phyloP scores from a whole-genome alignment of 2,329 filamentous ascomycete genomes.

The Magnaporthiopsis poae region DNA sequence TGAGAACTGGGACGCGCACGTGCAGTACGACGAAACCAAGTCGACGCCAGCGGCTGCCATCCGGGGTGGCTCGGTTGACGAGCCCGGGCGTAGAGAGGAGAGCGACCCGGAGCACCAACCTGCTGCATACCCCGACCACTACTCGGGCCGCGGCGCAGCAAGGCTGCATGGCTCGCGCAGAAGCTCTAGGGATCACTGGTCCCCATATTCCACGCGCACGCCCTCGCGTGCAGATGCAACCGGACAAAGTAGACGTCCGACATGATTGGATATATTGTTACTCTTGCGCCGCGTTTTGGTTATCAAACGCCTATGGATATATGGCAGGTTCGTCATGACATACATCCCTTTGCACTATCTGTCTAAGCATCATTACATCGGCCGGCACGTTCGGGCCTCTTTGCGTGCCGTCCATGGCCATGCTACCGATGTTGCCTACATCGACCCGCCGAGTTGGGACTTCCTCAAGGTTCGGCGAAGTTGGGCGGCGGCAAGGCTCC shows the following conservation, averaged over 20 bases:
- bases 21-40: conserved; percentile 50
- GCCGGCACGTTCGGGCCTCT: too few species aligned
- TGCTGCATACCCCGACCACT: not conserved
- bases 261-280: not conserved
- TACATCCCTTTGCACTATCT: too few species aligned
- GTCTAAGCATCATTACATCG: not conserved
- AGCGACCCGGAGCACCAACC: not conserved
- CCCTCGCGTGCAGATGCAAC: not conserved
- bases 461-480: not conserved
- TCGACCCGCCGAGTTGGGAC: not conserved
- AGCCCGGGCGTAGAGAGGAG: not conserved
- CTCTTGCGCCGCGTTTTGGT: not conserved
- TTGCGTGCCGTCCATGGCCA: too few species aligned
- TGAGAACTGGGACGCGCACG: conserved; percentile 68
- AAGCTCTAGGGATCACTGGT: not conserved
- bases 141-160: not conserved
- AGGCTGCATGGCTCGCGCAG: not conserved
- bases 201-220: not conserved
- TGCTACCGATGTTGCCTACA: not conserved
- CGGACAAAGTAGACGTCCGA: not conserved
- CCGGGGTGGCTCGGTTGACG: too few species aligned
- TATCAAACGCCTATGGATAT: not conserved
- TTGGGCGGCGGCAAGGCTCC: not conserved
- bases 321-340: not conserved
- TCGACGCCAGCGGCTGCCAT: not conserved